Evolutionary conservation across 2,329 filamentous ascomycete species (phyloP), one percentile per base, ranked within the genome.

Genomic region (Fusarium albidum): DNA sequence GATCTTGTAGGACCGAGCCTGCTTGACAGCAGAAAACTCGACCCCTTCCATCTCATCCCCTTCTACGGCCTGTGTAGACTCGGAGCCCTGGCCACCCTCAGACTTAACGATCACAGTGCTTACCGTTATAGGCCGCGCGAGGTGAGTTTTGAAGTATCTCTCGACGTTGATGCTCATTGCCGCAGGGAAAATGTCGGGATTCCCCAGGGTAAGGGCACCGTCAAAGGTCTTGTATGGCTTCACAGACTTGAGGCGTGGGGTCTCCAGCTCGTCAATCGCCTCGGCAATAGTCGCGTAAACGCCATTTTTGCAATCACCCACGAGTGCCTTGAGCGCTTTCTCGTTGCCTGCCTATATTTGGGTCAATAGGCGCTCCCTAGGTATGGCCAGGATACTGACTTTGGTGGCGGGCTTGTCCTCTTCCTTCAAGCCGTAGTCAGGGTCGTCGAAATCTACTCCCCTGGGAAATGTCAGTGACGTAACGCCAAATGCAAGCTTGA

Each of bases 401-500:
- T 98, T 98, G 44, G 73, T 70, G 1, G 71, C 61, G 14, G 87
- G 77, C 70, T 99, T 99, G 60, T 90, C 84, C 71, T 97, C 92
- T 75, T 98, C 94, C 71, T 96, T 96, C 69, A 91, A 90, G 34
- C 93, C 93, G 68, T 89, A 96, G 3, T 96, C 92, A 1, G 85
- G 71, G 70, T 97, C 92, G 69, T 99, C 92, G 72, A 99, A 98
- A 71, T 99, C 95, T 14, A 96, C 85, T 12, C 95, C 95, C 47
- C 89, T 93, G 34, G 9, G 29, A 28, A 27, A 6, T 35, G 47
- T 71, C 53, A 71, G 65, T 40, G 27, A 3, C 17, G 33, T 5
- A 7, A 13, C 11, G n/a, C 6, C n/a, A 5, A n/a, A n/a, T 27
- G 13, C 46, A 5, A 3, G 7, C 9, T 10, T 15, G 5, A 81